Conservation (phyloP, 1,284 basidiomycete genomes). For the Irpex sp. region DNA sequence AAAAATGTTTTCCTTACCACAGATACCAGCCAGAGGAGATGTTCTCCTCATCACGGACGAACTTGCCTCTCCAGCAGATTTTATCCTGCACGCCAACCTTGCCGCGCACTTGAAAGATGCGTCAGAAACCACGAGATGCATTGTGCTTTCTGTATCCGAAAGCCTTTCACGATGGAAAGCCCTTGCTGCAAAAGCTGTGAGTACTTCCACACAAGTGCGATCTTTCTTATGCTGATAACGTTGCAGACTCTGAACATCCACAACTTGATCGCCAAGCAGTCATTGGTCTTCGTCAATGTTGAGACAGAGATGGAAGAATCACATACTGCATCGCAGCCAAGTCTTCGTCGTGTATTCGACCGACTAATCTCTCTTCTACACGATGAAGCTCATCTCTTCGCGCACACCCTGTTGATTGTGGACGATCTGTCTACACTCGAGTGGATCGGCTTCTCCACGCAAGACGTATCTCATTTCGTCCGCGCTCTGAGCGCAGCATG, state of each 20-base stretch:
- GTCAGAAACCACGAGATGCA: constrained; percentile 27
- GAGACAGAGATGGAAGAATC: constrained; percentile 19
- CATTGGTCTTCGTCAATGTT: constrained; percentile 52
- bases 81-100: constrained; percentile 53
- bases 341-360: constrained; percentile 33
- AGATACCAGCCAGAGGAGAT: constrained; percentile 41
- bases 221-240: not conserved
- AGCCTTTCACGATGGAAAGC: constrained; percentile 56
- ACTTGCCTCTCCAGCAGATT: constrained; percentile 62
- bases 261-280: constrained; percentile 37
- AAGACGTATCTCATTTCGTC: constrained; percentile 50
- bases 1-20: constrained; percentile 40
- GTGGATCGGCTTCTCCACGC: constrained; percentile 56
- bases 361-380: constrained; percentile 24
- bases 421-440: constrained; percentile 64
- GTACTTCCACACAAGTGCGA: constrained; percentile 17
- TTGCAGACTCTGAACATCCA: constrained; percentile 47
- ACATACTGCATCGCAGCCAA: constrained; percentile 12
- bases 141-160: constrained; percentile 58
- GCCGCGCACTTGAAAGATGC: constrained; percentile 47
- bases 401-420: constrained; percentile 48
- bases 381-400: not conserved
- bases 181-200: constrained; percentile 57
- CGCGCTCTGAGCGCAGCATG: constrained; percentile 56
- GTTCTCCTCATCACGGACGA: constrained; percentile 64